Conservation (phyloP, 768 basidiomycete species). For the Leccinum uliginosum region DNA sequence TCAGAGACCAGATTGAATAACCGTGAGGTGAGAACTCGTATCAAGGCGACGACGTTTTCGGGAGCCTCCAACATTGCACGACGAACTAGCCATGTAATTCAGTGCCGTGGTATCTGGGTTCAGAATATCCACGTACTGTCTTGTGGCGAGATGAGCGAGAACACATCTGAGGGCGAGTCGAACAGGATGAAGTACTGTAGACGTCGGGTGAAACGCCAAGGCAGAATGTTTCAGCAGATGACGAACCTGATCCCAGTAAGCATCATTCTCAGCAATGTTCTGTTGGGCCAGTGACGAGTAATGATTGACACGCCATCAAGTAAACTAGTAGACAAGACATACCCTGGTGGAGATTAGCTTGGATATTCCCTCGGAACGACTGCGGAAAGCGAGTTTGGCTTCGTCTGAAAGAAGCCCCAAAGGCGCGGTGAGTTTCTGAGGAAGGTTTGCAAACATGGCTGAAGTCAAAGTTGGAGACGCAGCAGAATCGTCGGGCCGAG, state of each 20-base stretch:
- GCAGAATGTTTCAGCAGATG: background rate
- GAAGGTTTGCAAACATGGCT: conserved; percentile 65
- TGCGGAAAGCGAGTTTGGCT: conserved; percentile 85
- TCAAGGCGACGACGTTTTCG: conserved; percentile 80
- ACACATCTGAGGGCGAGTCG: conserved; percentile 87
- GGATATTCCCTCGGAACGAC: conserved; percentile 73
- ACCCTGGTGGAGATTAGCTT: conserved; percentile 73
- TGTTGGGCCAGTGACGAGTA: conserved; percentile 25
- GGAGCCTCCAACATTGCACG: conserved; percentile 78
- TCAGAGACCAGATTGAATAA: conserved; percentile 74
- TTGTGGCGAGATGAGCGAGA: conserved; percentile 80
- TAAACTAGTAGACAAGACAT: conserved; percentile 26
- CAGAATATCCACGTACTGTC: conserved; percentile 55
- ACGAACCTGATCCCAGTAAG: conserved; percentile 88
- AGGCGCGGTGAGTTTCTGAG: conserved; percentile 67
- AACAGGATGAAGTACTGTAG: conserved; percentile 76
- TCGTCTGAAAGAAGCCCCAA: conserved; percentile 82
- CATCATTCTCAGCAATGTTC: conserved; percentile 72
- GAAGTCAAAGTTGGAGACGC: background rate
- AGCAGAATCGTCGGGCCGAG: background rate
- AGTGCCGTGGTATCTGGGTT: conserved; percentile 3
- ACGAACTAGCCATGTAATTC: conserved; percentile 51
- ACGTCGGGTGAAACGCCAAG: conserved; percentile 1
- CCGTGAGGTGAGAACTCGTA: conserved; percentile 62
- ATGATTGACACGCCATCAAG: conserved; percentile 1